Conservation (phyloP, 441 rosid species). For the Omphalea diandra region DNA sequence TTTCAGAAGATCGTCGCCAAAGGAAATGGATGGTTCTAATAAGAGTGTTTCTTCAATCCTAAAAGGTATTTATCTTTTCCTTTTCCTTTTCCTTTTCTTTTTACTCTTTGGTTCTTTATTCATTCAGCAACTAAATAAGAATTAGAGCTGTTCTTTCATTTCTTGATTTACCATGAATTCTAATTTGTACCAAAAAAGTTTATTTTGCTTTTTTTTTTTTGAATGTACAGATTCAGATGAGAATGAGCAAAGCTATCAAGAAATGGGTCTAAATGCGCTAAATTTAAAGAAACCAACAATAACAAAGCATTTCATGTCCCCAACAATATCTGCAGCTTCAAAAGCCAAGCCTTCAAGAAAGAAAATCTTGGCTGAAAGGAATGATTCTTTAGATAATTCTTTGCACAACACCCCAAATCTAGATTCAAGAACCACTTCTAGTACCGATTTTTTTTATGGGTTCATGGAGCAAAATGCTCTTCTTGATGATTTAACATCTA, state of each 20-base stretch:
- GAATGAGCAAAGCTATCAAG: slow-evolving; percentile 26
- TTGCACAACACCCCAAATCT: slow-evolving; percentile 18
- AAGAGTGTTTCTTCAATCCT: slow-evolving; percentile 12
- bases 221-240: slow-evolving; percentile 32
- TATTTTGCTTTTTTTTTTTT: neutral
- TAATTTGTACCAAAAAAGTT: neutral
- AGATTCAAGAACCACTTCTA: slow-evolving; percentile 16
- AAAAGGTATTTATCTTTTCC: slow-evolving; percentile 23
- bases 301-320: slow-evolving; percentile 33
- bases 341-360: slow-evolving; percentile 35
- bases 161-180: neutral
- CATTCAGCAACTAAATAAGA: neutral
- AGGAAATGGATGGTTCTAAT: slow-evolving; percentile 33
- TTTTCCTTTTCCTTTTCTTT: neutral
- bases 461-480: slow-evolving; percentile 7
- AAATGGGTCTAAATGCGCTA: slow-evolving; percentile 12
- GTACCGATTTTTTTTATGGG: neutral
- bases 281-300: slow-evolving; percentile 16
- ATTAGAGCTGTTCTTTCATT: neutral
- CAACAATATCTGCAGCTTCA: slow-evolving; percentile 38
- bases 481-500: slow-evolving; percentile 20
- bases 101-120: slow-evolving; percentile 1
- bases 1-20: no score
- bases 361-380: slow-evolving; percentile 42
- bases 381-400: slow-evolving; percentile 23